phyloP scores from a whole-genome alignment of 2,329 filamentous ascomycete species.

The Aureobasidium melanogenum region DNA sequence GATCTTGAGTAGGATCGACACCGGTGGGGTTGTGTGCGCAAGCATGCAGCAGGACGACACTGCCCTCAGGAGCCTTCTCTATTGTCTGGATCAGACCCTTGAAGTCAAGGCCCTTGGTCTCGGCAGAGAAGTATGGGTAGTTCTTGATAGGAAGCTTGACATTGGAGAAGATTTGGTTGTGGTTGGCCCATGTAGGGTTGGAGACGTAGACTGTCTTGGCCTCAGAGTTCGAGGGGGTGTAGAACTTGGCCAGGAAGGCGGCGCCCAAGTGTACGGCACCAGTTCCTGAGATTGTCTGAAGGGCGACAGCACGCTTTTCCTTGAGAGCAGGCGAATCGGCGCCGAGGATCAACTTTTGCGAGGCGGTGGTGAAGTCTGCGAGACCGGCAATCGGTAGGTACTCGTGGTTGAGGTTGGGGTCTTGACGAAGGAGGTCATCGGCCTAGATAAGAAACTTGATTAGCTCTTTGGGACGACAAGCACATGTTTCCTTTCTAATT shows the following conservation, averaged over 20 bases:
- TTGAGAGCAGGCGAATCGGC: constrained; percentile 67
- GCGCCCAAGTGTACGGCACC: constrained; percentile 89
- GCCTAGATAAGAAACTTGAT: constrained; percentile 49
- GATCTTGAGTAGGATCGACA: constrained; percentile 84
- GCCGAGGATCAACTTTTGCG: constrained; percentile 83
- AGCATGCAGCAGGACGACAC: constrained; percentile 27
- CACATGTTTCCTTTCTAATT: neutral
- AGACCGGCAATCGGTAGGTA: constrained; percentile 95
- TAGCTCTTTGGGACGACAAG: neutral
- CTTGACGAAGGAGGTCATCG: constrained; percentile 77
- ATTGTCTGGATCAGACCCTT: constrained; percentile 84
- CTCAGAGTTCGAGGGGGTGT: constrained; percentile 51
- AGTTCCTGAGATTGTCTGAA: constrained; percentile 96
- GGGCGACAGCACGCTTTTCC: constrained; percentile 70
- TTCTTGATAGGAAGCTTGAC: constrained; percentile 67
- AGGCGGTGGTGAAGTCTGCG: constrained; percentile 74
- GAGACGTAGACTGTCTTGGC: constrained; percentile 75
- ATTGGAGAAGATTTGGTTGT: constrained; percentile 96
- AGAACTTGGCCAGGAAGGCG: constrained; percentile 91
- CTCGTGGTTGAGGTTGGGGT: constrained; percentile 92
- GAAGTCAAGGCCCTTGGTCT: constrained; percentile 87
- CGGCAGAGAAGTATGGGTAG: constrained; percentile 89
- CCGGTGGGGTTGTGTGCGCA: constrained; percentile 98
- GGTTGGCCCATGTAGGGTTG: constrained; percentile 95
- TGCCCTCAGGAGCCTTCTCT: constrained; percentile 57